Conservation (phyloP, 208 protist species). For the Vickermania spadyakhi region DNA sequence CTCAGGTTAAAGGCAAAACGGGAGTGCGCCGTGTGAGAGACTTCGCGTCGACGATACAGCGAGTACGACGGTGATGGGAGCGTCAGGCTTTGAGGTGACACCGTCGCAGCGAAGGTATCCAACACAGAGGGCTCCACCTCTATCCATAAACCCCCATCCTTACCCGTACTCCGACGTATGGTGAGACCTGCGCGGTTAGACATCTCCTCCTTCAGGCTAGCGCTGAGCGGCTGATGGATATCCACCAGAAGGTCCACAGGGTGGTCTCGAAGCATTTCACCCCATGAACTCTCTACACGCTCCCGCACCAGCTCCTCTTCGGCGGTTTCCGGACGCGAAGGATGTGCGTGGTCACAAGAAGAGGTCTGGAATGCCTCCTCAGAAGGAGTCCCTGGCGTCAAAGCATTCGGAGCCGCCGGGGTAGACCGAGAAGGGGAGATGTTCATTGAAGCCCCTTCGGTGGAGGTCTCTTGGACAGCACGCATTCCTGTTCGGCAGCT, state of each 20-base stretch:
- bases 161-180: neutral
- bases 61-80: neutral
- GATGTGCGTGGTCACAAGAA: neutral
- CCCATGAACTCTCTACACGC: neutral
- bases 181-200: neutral
- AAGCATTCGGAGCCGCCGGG: neutral
- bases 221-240: neutral
- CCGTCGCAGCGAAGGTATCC: neutral
- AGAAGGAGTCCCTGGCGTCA: neutral
- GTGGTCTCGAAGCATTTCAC: neutral
- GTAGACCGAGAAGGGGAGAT: neutral
- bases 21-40: slow-evolving; percentile 12
- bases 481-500: neutral
- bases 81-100: neutral
- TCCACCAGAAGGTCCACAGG: neutral
- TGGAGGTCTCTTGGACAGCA: neutral
- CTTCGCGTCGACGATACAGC: neutral
- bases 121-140: neutral
- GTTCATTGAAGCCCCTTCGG: no score
- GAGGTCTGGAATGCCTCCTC: neutral
- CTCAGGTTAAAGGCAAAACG: slow-evolving; percentile 55
- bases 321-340: neutral
- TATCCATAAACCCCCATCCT: neutral
- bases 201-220: neutral
- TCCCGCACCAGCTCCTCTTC: neutral